These are phyloP conservation scores for Pseudopyricularia javanii DNA, from an alignment of 2,329 filamentous ascomycete species.

Conservation along the genomic window DNA sequence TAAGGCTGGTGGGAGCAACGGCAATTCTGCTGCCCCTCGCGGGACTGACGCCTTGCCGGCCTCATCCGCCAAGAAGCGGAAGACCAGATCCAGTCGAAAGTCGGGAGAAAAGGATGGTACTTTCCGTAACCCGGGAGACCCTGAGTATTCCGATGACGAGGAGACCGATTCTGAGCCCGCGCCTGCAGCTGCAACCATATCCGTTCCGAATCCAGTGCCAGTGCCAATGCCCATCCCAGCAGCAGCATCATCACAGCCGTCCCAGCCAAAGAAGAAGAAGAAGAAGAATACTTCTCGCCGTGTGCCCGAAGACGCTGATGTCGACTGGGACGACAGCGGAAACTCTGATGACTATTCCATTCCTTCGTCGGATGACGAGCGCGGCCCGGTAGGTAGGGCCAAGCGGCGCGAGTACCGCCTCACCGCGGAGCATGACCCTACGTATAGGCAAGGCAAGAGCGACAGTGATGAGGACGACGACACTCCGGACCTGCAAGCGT, in stretches of 20 bases:
- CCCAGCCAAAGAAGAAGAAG: neutral
- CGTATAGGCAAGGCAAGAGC: neutral
- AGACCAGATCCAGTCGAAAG: neutral
- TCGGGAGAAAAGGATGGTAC: neutral
- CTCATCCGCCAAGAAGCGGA: neutral
- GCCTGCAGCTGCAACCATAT: no score
- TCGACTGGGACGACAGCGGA: neutral
- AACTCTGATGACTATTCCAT: neutral
- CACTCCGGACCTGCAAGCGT: neutral
- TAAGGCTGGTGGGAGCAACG: neutral
- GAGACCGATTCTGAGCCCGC: neutral
- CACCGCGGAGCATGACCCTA: neutral
- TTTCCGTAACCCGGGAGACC: neutral
- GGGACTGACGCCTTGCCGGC: neutral
- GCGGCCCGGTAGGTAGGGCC: neutral
- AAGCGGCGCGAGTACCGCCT: neutral
- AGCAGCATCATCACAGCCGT: neutral
- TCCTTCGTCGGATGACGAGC: neutral
- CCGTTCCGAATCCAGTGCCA: no score
- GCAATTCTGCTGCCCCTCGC: neutral
- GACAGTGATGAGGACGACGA: neutral
- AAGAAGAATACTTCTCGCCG: neutral
- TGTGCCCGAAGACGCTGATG: neutral
- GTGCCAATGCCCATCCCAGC: neutral
- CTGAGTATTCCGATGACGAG: neutral